Percentiles rank a stretch among this genome's conserved stretches.
These are phyloP conservation scores for Lasiodiplodia hormozganensis DNA, from an alignment of 2,329 filamentous ascomycete genomes.

Conservation along the genomic window DNA sequence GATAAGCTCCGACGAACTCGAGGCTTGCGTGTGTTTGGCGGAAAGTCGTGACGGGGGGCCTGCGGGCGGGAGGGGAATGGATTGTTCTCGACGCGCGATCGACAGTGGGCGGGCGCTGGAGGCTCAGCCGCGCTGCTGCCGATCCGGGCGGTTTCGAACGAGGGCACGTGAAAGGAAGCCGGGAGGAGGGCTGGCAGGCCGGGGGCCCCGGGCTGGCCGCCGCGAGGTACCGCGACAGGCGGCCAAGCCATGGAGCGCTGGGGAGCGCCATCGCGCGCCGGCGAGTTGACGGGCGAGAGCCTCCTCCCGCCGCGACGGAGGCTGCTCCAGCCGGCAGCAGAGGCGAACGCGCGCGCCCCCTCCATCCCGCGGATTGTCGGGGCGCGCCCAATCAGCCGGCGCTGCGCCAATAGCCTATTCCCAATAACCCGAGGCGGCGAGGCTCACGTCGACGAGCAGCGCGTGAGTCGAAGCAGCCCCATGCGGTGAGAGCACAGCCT, in stretches of 20 bases:
- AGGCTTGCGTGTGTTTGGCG: constrained; percentile 12
- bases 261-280: not conserved
- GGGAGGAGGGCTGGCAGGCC: not conserved
- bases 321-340: constrained; percentile 18
- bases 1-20: constrained; percentile 6
- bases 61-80: constrained; percentile 20
- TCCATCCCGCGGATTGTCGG: constrained; percentile 8
- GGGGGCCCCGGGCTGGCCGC: constrained; percentile 10
- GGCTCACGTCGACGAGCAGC: constrained; percentile 11
- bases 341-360: constrained; percentile 1
- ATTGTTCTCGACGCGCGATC: constrained; percentile 25
- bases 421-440: constrained; percentile 22
- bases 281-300: constrained; percentile 1
- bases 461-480: constrained; percentile 18
- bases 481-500: constrained; percentile 26
- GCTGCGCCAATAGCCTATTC: constrained; percentile 26
- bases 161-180: constrained; percentile 8
- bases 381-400: constrained; percentile 1
- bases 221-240: constrained; percentile 13
- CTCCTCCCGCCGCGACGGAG: constrained; percentile 20
- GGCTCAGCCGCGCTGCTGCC: constrained; percentile 18
- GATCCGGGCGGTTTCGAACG: constrained; percentile 17
- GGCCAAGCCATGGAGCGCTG: constrained; percentile 3
- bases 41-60: constrained; percentile 24
- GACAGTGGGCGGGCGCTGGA: constrained; percentile 15